Conservation (phyloP, 371 early-diverging fungal genomes). For the Mortierella sp. region DNA sequence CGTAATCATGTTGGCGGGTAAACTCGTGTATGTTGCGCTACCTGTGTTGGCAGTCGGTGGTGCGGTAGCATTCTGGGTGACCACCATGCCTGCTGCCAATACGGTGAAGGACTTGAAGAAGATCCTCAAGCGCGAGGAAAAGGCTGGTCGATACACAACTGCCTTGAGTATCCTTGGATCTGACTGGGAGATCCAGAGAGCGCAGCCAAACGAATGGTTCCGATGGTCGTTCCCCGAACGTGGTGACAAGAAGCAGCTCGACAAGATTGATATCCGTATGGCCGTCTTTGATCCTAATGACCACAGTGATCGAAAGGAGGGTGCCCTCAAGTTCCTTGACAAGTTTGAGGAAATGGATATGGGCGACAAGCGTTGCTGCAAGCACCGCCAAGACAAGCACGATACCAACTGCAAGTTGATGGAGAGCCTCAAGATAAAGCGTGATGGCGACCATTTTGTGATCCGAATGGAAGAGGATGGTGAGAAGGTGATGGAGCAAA, state of each 20-base stretch:
- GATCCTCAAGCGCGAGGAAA: slow-evolving; percentile 32
- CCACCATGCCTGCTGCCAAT: slow-evolving; percentile 32
- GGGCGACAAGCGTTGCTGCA: not conserved
- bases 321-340: slow-evolving; percentile 26
- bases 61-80: slow-evolving; percentile 25
- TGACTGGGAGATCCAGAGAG: slow-evolving; percentile 40
- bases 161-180: slow-evolving; percentile 28
- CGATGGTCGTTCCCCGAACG: slow-evolving; percentile 41
- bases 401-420: not conserved
- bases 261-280: slow-evolving; percentile 44
- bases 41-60: slow-evolving; percentile 35
- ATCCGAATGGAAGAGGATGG: slow-evolving; percentile 43
- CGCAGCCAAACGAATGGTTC: slow-evolving; percentile 42
- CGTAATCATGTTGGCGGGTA: slow-evolving; percentile 30
- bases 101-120: slow-evolving; percentile 39
- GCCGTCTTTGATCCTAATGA: slow-evolving; percentile 41
- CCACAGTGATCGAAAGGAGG: slow-evolving; percentile 22
- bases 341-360: slow-evolving; percentile 12
- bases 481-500: slow-evolving; percentile 36
- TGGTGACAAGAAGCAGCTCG: slow-evolving; percentile 16
- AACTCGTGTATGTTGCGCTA: slow-evolving; percentile 18
- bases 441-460: slow-evolving; percentile 30
- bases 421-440: slow-evolving; percentile 25
- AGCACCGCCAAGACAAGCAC: slow-evolving; percentile 5
- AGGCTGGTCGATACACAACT: slow-evolving; percentile 16